Conservation (phyloP, 495 filamentous ascomycete species). For the Annulohypoxylon nitens region DNA sequence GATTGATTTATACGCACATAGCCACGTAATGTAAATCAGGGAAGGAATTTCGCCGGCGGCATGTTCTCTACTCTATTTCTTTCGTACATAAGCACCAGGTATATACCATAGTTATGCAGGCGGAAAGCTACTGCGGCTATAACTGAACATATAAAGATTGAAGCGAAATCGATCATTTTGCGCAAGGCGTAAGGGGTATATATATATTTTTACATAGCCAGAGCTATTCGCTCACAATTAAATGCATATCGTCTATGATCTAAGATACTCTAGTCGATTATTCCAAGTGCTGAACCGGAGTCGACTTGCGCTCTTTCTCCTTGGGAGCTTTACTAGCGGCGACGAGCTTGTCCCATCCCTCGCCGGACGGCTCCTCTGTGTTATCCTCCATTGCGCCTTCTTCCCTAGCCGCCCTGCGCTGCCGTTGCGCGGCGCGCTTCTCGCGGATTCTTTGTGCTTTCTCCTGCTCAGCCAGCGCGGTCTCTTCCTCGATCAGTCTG, state of each 20-base stretch:
- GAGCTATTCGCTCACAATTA: neutral
- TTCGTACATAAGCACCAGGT: neutral
- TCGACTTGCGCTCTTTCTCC: neutral
- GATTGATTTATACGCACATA: constrained; percentile 20
- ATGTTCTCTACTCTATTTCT: neutral
- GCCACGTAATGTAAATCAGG: neutral
- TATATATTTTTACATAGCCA: neutral
- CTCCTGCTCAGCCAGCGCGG: constrained; percentile 59
- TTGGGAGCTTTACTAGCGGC: neutral
- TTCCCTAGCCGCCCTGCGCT: constrained; percentile 14
- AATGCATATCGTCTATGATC: neutral
- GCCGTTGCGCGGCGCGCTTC: constrained; percentile 19
- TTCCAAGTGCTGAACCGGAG: neutral
- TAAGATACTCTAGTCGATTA: neutral
- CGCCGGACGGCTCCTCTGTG: constrained; percentile 16
- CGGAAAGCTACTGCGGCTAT: neutral
- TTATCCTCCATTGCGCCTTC: constrained; percentile 32
- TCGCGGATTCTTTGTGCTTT: constrained; percentile 37
- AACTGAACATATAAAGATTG: constrained; percentile 9
- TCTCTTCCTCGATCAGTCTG: constrained; percentile 62
- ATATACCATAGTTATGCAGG: neutral
- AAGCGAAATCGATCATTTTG: neutral
- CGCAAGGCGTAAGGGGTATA: constrained; percentile 11
- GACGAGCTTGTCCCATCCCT: constrained; percentile 37
- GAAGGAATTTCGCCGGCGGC: neutral